These are phyloP conservation scores for Termitomyces sp. DNA, from an alignment of 768 basidiomycete genomes.

Conservation along the genomic window DNA sequence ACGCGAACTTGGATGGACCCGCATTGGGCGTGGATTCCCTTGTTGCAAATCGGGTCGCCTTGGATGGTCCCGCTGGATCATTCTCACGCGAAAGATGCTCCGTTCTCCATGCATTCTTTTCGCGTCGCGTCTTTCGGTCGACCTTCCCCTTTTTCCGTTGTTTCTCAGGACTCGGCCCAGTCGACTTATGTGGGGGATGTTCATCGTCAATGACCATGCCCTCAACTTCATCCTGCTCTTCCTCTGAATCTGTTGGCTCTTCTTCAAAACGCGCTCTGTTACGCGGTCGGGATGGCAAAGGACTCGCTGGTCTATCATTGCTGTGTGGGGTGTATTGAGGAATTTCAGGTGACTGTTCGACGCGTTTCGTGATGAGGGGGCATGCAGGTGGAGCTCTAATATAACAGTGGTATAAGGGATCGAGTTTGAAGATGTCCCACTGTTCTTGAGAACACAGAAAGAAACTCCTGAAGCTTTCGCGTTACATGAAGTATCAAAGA, in stretches of 20 bases:
- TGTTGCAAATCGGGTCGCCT: background rate
- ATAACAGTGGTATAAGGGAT: conserved; percentile 66
- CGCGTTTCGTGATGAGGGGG: conserved; percentile 3
- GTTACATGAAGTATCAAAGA: conserved; percentile 9
- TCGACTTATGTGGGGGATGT: conserved; percentile 12
- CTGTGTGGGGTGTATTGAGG: conserved; percentile 2
- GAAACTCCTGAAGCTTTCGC: conserved; percentile 40
- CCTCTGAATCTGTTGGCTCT: conserved; percentile 15
- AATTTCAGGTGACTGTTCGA: background rate
- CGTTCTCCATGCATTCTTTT: conserved; percentile 23
- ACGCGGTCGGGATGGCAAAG: conserved; percentile 3
- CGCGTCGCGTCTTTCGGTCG: conserved; percentile 28
- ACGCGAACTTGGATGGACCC: background rate
- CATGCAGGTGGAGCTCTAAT: conserved; percentile 39
- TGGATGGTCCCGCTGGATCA: conserved; percentile 1
- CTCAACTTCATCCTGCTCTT: conserved; percentile 45
- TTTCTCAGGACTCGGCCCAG: conserved; percentile 19
- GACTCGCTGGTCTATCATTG: background rate
- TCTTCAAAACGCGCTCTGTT: conserved; percentile 4
- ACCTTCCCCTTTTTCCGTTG: conserved; percentile 28
- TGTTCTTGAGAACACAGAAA: conserved; percentile 59
- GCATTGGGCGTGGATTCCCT: background rate
- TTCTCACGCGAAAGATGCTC: conserved; percentile 20
- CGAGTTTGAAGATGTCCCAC: conserved; percentile 85
- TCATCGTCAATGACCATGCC: conserved; percentile 46